These are phyloP conservation scores for Auriscalpium microsporum DNA, from an alignment of 768 basidiomycete genomes.

Conservation along the genomic window DNA sequence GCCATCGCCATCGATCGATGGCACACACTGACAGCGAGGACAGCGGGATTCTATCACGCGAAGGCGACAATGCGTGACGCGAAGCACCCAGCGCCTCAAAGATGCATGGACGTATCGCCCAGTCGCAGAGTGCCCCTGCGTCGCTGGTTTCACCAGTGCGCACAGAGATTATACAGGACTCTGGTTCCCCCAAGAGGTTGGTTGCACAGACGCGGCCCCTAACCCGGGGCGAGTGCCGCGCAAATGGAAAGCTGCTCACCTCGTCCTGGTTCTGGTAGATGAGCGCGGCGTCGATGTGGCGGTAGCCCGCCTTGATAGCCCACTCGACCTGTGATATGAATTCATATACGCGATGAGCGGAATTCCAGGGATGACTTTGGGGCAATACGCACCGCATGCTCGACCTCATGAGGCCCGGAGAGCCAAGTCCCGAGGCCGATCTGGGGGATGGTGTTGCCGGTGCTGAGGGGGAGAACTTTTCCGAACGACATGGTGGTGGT, in stretches of 20 bases:
- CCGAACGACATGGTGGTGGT: conserved; percentile 31
- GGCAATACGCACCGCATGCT: conserved; percentile 45
- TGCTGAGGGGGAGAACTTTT: conserved; percentile 32
- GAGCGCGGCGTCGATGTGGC: conserved; percentile 80
- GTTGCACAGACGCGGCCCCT: too few relatives aligned
- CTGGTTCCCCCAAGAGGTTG: too few relatives aligned
- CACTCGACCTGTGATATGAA: conserved; percentile 50
- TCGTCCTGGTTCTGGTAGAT: conserved; percentile 76
- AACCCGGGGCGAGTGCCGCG: too few relatives aligned
- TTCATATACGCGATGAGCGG: not conserved
- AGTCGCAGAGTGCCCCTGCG: too few relatives aligned
- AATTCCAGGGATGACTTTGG: conserved; percentile 8
- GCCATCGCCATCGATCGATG: too few relatives aligned
- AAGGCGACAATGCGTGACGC: too few relatives aligned
- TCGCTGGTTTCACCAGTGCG: too few relatives aligned
- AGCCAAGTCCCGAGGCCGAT: conserved; percentile 83
- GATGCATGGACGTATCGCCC: too few relatives aligned
- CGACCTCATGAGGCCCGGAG: conserved; percentile 67
- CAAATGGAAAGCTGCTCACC: conserved; percentile 14
- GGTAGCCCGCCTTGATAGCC: conserved; percentile 68
- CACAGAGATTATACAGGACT: too few relatives aligned
- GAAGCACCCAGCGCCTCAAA: too few relatives aligned
- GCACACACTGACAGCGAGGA: too few relatives aligned
- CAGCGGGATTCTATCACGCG: too few relatives aligned
- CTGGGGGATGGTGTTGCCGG: conserved; percentile 53